phyloP scores from a whole-genome alignment of 2,329 filamentous ascomycete genomes.

The Botrytis hyacinthi region DNA sequence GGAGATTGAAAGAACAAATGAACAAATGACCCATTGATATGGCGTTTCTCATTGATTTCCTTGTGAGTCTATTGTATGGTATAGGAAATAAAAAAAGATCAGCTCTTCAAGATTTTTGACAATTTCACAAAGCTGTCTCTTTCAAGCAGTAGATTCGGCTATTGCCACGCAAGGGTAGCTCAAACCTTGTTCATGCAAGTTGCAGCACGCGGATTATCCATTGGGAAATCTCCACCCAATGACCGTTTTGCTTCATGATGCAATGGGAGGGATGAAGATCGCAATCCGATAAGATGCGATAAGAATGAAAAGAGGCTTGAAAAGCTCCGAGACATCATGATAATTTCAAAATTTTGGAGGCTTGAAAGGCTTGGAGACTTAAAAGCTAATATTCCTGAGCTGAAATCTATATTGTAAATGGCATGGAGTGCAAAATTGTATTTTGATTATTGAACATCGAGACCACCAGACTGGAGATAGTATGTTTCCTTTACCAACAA shows the following conservation, averaged over 20 bases:
- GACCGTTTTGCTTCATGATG: constrained; percentile 8
- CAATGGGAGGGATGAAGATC: constrained; percentile 15
- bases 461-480: not conserved
- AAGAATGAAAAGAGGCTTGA: constrained; percentile 5
- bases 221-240: constrained; percentile 1
- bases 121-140: not conserved
- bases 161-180: not conserved
- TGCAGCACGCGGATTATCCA: not conserved
- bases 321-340: not conserved
- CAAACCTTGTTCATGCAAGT: not conserved
- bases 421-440: not conserved
- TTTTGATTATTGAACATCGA: not conserved
- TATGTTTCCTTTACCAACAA: not conserved
- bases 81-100: not conserved
- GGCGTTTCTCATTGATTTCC: not conserved
- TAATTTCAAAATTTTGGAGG: not conserved
- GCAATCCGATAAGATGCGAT: constrained; percentile 15
- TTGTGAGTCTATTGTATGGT: not conserved
- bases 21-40: not conserved
- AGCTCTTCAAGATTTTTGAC: not conserved
- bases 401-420: not conserved
- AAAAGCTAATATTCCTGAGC: not conserved
- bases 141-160: not conserved
- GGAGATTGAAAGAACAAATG: not conserved
- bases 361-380: not conserved